Evolutionary conservation across 164 flowering plant genomes (phyloP), one percentile per base, ranked within the genome.

Genomic region (Magnolia officinalis): DNA sequence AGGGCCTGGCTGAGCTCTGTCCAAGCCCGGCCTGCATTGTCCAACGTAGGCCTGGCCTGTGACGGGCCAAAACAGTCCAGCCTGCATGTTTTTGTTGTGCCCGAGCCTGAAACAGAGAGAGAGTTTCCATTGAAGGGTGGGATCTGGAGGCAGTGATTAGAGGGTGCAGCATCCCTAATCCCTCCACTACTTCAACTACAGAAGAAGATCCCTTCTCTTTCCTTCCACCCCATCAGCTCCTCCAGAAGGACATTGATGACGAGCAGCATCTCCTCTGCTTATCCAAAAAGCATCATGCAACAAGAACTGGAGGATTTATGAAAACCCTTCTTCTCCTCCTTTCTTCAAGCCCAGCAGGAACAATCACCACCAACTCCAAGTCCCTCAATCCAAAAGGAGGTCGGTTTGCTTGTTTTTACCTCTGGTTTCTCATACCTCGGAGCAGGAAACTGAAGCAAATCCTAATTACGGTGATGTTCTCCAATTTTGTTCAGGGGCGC

Each of bases 61-160:
- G 45, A 37, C 5, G 45, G 45, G 45, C 45, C 6, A 37, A 37
- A 37, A 37, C 0, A 37, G 45, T 37, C 5, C 45, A 37, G 45
- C 45, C 45, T 2, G 45, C 45, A 37, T 37, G 45, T 37, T 37
- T 37, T 37, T 37, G 45, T 1, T 37, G 0, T 3, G 45, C 13
- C 16, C 3, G 11, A 55, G 61, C 13, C 61, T 2, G 18, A 11
- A 55, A 11, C 4, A 7, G 1, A 55, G 61, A 55, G 18, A 16
- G 14, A 55, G 59, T n/a, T 61, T 61, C 14, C 24, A 20, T 31
- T 20, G 97, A 82, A 10, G 94, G 92, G 72, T 96, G 98, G 98
- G 99, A 90, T 85, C 89, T 96, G n/a, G 92, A 90, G 45, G 99
- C 99, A n/a, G 97, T 96, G 79, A 98, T 96, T 82, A 87, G 97